These are phyloP conservation scores for Samsoniella hepiali DNA, from an alignment of 2,329 filamentous ascomycete genomes.

Conservation along the genomic window DNA sequence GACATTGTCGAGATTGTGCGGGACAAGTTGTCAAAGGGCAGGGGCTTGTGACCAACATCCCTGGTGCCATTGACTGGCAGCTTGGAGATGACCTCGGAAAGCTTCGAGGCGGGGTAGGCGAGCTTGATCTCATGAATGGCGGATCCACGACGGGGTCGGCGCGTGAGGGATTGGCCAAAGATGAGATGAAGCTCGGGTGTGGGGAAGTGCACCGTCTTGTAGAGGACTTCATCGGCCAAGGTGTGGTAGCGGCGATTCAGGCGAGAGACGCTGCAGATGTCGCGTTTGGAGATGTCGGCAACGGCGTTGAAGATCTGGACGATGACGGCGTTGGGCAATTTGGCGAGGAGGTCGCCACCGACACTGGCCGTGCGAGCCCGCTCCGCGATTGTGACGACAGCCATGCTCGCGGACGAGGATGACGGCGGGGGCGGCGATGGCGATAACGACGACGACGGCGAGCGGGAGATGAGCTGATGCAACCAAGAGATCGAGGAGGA, in stretches of 20 bases:
- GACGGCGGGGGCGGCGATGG: not conserved
- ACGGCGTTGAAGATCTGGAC: conserved; percentile 39
- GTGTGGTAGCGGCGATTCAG: conserved; percentile 42
- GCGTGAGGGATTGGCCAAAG: conserved; percentile 46
- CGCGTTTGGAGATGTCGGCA: conserved; percentile 31
- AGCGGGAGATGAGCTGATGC: conserved; percentile 1
- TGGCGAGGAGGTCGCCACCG: conserved; percentile 23
- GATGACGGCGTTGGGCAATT: conserved; percentile 40
- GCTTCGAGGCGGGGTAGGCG: conserved; percentile 42
- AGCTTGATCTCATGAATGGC: conserved; percentile 44
- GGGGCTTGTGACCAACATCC: not conserved
- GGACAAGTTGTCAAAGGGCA: conserved; percentile 41
- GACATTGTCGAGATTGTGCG: conserved; percentile 48
- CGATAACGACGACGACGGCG: not conserved
- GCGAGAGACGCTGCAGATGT: conserved; percentile 43
- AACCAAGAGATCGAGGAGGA: conserved; percentile 2
- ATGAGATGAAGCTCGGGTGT: conserved; percentile 46
- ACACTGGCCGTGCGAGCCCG: conserved; percentile 1
- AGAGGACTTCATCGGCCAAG: conserved; percentile 45
- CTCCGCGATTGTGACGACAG: not conserved
- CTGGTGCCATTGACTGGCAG: conserved; percentile 28
- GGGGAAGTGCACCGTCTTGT: conserved; percentile 45
- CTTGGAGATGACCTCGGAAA: conserved; percentile 41
- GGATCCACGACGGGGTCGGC: conserved; percentile 45
- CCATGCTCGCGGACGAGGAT: not conserved